Evolutionary conservation across 345 rosid genomes (phyloP).

Genomic region (Boechera retrofracta): DNA sequence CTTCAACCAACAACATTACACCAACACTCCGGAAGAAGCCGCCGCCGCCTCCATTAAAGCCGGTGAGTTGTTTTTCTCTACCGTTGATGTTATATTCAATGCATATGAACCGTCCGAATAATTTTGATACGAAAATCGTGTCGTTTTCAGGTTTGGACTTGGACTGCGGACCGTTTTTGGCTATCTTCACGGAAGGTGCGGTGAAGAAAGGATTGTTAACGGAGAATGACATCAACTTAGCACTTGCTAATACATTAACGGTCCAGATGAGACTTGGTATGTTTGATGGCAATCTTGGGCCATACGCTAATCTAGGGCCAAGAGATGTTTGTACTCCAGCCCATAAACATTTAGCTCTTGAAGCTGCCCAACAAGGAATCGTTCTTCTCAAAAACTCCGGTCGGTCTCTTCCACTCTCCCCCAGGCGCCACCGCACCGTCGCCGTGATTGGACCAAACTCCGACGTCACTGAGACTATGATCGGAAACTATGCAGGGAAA

Average conservation of each 20-base stretch:
- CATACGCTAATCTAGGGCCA: slow-evolving; percentile 77
- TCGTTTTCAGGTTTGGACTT: slow-evolving; percentile 67
- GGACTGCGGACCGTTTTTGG: slow-evolving; percentile 92
- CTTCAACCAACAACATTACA: slow-evolving; percentile 79
- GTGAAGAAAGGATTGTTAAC: slow-evolving; percentile 53
- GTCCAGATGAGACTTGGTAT: slow-evolving; percentile 95
- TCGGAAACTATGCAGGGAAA: slow-evolving; percentile 93
- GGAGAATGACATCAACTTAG: slow-evolving; percentile 62
- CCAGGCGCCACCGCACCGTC: slow-evolving; percentile 55
- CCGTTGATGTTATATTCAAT: background rate
- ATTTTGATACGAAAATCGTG: background rate
- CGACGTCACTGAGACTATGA: slow-evolving; percentile 89
- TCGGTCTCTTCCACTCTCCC: slow-evolving; percentile 65
- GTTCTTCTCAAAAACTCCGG: slow-evolving; percentile 71
- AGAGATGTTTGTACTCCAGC: slow-evolving; percentile 75
- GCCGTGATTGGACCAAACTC: slow-evolving; percentile 97
- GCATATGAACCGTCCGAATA: background rate
- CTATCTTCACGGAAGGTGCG: slow-evolving; percentile 70
- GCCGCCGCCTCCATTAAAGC: slow-evolving; percentile 82
- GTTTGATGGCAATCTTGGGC: slow-evolving; percentile 88
- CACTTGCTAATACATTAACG: slow-evolving; percentile 77
- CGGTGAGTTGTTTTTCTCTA: slow-evolving; percentile 47
- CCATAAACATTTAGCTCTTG: slow-evolving; percentile 72
- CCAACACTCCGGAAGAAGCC: slow-evolving; percentile 78
- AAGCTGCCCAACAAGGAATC: slow-evolving; percentile 90